Evolutionary conservation across 345 rosid genomes (phyloP).

Genomic region (Melastoma malabathricum): DNA sequence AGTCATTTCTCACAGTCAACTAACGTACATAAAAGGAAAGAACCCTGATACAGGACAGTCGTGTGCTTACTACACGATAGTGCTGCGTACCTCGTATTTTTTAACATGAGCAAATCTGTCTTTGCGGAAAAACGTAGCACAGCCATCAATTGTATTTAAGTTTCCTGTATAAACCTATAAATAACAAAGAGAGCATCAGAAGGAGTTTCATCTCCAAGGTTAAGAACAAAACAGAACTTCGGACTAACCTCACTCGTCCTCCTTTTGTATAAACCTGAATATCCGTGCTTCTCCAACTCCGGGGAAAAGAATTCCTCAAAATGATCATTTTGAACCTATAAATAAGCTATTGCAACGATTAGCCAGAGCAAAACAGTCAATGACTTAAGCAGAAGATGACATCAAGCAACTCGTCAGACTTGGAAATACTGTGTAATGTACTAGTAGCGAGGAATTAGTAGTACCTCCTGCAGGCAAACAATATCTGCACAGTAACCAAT

Average conservation of each 20-base stretch:
- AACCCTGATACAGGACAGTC: too few relatives aligned
- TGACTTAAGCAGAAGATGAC: not conserved
- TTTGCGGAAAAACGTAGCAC: constrained; percentile 44
- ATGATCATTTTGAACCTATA: constrained; percentile 93
- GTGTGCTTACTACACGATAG: too few relatives aligned
- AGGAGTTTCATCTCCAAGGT: not conserved
- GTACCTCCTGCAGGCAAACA: constrained; percentile 59
- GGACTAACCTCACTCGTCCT: constrained; percentile 23
- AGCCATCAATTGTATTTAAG: constrained; percentile 25
- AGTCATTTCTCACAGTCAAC: too few relatives aligned
- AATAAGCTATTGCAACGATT: constrained; percentile 9
- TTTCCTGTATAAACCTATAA: constrained; percentile 31
- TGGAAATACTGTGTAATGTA: too few relatives aligned
- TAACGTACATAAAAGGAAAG: too few relatives aligned
- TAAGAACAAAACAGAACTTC: not conserved
- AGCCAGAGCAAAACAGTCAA: not conserved
- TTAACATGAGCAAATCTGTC: constrained; percentile 36
- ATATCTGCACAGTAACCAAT: constrained; percentile 45
- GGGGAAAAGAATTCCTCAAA: constrained; percentile 86
- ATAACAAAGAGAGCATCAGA: not conserved
- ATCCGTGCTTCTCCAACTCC: constrained; percentile 96
- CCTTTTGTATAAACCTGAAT: constrained; percentile 75
- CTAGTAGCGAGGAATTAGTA: too few relatives aligned
- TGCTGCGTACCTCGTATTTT: constrained; percentile 35
- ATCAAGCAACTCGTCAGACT: too few relatives aligned